Conservation (phyloP, 257 asterid species). For the Ocimum tenuiflorum region DNA sequence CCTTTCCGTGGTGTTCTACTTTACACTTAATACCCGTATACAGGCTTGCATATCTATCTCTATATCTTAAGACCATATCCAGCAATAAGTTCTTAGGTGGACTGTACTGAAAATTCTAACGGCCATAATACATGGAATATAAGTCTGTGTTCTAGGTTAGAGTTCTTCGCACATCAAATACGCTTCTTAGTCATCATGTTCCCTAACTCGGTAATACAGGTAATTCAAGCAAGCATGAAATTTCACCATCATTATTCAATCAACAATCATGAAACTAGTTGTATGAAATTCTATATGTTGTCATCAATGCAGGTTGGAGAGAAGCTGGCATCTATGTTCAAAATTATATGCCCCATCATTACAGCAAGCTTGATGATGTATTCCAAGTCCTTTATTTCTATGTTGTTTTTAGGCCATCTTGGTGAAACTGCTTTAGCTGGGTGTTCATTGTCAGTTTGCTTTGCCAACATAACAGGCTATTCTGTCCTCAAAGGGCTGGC, state of each 20-base stretch:
- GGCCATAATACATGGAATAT: not conserved
- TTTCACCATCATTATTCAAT: not conserved
- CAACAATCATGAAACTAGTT: not conserved
- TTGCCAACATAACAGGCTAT: conserved; percentile 44
- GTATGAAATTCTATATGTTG: not conserved
- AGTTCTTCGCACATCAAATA: not conserved
- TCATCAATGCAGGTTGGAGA: conserved; percentile 32
- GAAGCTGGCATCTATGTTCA: conserved; percentile 27
- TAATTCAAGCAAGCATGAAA: conserved; percentile 1
- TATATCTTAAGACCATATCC: not conserved
- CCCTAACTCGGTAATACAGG: conserved; percentile 8
- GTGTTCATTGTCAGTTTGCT: conserved; percentile 35
- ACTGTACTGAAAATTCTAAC: not conserved
- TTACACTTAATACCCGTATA: conserved; percentile 14
- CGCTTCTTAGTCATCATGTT: conserved; percentile 14
- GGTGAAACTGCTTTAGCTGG: conserved; percentile 41
- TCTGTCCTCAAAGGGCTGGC: conserved; percentile 43
- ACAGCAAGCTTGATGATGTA: conserved; percentile 31
- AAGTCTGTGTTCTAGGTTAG: no score
- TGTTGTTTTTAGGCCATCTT: conserved; percentile 44
- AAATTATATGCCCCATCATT: conserved; percentile 27
- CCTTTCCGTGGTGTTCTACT: conserved; percentile 11
- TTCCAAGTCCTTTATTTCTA: conserved; percentile 42
- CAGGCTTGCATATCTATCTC: conserved; percentile 10
- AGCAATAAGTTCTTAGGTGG: conserved; percentile 6